Base-by-base conservation (phyloP, 2,329 filamentous ascomycete species). In the Neopestalotiopsis rosae region DNA sequence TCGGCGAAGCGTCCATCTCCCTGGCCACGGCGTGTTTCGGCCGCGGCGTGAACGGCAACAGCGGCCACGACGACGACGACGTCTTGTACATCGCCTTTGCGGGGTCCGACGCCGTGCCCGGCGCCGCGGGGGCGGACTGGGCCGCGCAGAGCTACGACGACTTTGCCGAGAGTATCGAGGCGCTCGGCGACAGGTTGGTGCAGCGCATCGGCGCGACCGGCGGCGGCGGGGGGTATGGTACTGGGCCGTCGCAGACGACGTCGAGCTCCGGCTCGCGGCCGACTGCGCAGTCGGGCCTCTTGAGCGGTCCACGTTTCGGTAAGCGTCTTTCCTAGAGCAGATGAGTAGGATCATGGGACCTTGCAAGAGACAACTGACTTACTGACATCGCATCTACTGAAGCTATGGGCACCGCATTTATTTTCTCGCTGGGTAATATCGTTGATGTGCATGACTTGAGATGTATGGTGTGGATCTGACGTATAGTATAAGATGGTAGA, bases 71-170 rank as follows among this genome's bases (percentile, higher is more conserved):
- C 42, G n/a, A 17, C 9, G 17, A 65, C 30, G 62, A 65, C n/a
- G 62, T 65, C 14, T 24, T 65, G 42, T 65, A 24, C 40, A 30
- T 65, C 28, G 62, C 62, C 6, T 65, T 65, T 14, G 9, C 38
- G n/a, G 62, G 62, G 1, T 5, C 62, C 24, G 40, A 65, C 40
- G 62, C 62, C 20, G 45, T 49, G n/a, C 62, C 45, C 20, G 62
- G 62, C 62, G 40, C 38, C 38, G 40, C 28, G 20, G 62, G 45
- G 17, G 62, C 62, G 10, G 45, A 65, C 38, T 65, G 62, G 62
- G 45, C n/a, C 9, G 62, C 42, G 4, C 7, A 49, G 38, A 52
- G 24, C 42, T 24, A 24, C 17, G 24, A 30, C 13, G 42, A 49
- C 24, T 65, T 65, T 52, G 62, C 38, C 9, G 5, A 52, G 38